Percentiles rank a stretch among this genome's conserved stretches.
Evolutionary conservation across 805 yeast genomes (phyloP).

Genomic region (Saturnispora gosingensis): DNA sequence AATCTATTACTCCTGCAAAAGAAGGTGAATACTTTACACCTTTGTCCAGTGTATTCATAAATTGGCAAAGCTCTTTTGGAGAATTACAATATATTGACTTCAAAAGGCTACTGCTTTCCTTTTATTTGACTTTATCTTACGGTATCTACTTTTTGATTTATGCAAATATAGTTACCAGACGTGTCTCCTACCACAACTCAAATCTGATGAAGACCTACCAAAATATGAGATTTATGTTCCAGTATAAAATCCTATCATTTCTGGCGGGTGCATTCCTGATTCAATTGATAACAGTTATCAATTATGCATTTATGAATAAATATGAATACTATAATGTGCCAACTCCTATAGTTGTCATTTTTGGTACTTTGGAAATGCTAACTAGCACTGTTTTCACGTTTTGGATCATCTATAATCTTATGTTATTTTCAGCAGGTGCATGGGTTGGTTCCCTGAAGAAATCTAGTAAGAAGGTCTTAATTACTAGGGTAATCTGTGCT

Average conservation of each 20-base stretch:
- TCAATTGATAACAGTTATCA: slow-evolving; percentile 13
- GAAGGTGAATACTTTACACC: not conserved
- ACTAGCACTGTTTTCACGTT: slow-evolving; percentile 19
- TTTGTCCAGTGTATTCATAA: slow-evolving; percentile 8
- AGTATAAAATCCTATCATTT: slow-evolving; percentile 19
- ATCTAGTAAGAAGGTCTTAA: not conserved
- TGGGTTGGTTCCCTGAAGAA: slow-evolving; percentile 8
- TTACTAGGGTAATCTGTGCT: not conserved
- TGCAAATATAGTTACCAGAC: slow-evolving; percentile 11
- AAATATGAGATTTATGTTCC: slow-evolving; percentile 18
- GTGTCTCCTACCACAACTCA: slow-evolving; percentile 12
- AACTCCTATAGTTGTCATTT: slow-evolving; percentile 14
- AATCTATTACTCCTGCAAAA: slow-evolving; percentile 9
- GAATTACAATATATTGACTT: slow-evolving; percentile 22
- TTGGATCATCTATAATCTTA: slow-evolving; percentile 26
- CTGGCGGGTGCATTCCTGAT: slow-evolving; percentile 14
- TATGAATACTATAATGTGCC: slow-evolving; percentile 19
- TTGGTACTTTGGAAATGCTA: slow-evolving; percentile 16
- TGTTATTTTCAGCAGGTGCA: slow-evolving; percentile 25
- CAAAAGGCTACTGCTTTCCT: slow-evolving; percentile 17
- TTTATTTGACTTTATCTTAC: slow-evolving; percentile 17
- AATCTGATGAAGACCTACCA: slow-evolving; percentile 13
- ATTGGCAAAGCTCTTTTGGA: slow-evolving; percentile 28
- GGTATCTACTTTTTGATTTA: slow-evolving; percentile 10
- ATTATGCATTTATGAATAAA: slow-evolving; percentile 18